Evolutionary conservation across 306 rosid species (phyloP), one percentile per base, ranked within the genome.

Genomic region (Gastrolobium bilobum): DNA sequence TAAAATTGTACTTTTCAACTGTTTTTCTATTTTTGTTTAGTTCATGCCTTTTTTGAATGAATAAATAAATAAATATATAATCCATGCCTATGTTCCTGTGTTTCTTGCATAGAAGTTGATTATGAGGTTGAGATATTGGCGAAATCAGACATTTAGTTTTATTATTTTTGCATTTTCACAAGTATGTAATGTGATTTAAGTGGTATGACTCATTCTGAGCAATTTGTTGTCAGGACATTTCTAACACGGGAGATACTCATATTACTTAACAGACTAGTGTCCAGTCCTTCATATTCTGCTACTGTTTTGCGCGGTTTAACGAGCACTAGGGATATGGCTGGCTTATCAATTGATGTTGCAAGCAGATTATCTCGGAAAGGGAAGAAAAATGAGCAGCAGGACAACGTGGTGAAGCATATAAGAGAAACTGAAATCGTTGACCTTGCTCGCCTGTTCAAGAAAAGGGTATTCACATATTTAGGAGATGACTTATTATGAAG

Each of bases 241-340:
- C 86, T 92, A 66, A 82, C 92, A 11, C 87, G 99, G 72, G 99
- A 94, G 90, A 89, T 87, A 63, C 87, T 94, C 59, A 94, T 94
- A 71, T 82, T 94, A 79, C 95, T 94, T 0, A 92, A 94, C 84
- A 87, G 99, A 71, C 84, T 94, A 43, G 97, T 87, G 29, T 92
- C 99, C 2, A 87, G 76, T 71, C 88, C 92, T 5, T 68, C 85
- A 43, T 91, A 91, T 85, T 91, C 97, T 7, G 84, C 82, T 0
- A 84, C 85, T 2, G 75, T 89, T 73, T 78, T 94, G 85, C 87
- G 76, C n/a, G 46, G 43, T 40, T 75, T 94, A 77, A 86, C 89
- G 4, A 75, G 13, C 79, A 86, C 75, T 68, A 94, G 99, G 73
- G 93, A 89, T 11, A 86, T 92, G 91, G 95, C 91, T 67, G 82